Evolutionary conservation across 2,329 filamentous ascomycete genomes (phyloP), one percentile per base, ranked within the genome.

Genomic region (Biscogniauxia mediterranea): DNA sequence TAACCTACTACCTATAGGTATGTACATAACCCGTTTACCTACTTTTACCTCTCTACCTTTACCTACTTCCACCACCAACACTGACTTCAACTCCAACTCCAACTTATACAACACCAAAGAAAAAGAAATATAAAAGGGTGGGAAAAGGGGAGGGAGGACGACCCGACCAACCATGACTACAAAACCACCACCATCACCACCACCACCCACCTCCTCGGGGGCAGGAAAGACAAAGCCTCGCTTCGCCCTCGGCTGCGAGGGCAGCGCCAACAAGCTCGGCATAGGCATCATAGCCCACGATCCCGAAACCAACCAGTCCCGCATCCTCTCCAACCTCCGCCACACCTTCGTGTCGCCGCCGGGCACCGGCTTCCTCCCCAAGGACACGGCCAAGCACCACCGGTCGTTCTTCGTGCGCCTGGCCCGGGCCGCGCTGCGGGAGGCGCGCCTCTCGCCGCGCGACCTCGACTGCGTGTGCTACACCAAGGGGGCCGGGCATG

Each of bases 221-320:
- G 3, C 7, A 46, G 38, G 38, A 15, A 46, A 15, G 38, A 46
- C 38, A 46, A 46, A 46, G 15, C 76, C 79, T 60, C 82, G 82
- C 71, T 81, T 86, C 65, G 82, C 84, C 68, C 77, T 87, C 65
- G 85, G 85, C 66, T 85, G 82, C 74, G 95, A 99, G 81, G 94
- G 95, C 76, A 97, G 92, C 60, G 95, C 95, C 78, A 99, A 99
- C 83, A 99, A 99, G 79, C 87, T 99, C 57, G 95, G 94, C 68
- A 89, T 98, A 61, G 95, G 95, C 72, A 82, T 99, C 61, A 97
- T 99, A 75, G 85, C 87, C 23, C 95, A 98, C 80, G 83, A 87
- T 60, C 78, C 70, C 58, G 76, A 79, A 26, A 79, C 82, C 62
- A 77, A 79, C 61, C 79, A 83, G 46, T 84, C 89, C 20, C 79